A percentile compares a stretch with the other conserved stretches of the same genome.
Evolutionary conservation across 371 early-diverging fungal species (phyloP).

Genomic region (Haplosporangium sp.): DNA sequence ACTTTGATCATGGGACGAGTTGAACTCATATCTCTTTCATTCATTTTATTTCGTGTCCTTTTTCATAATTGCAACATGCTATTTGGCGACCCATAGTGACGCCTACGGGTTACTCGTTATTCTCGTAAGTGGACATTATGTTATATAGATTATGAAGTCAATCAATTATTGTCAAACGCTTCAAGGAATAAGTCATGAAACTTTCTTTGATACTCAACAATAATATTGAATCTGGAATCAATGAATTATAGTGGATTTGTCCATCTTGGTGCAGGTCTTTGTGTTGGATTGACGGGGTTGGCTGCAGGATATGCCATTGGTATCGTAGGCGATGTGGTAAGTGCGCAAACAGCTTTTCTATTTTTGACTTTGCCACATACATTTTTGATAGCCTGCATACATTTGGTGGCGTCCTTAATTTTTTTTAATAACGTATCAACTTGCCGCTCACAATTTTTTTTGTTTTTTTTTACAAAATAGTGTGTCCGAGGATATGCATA

Average conservation of each 20-base stretch:
- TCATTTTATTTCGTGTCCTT: background rate
- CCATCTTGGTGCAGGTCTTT: conserved; percentile 94
- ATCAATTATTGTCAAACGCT: no score
- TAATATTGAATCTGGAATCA: conserved; percentile 15
- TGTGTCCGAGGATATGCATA: conserved; percentile 93
- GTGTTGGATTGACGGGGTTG: conserved; percentile 93
- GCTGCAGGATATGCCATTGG: conserved; percentile 98
- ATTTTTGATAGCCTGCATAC: no score
- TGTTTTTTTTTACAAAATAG: conserved; percentile 87
- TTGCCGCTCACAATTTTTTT: background rate
- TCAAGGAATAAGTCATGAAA: no score
- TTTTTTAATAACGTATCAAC: background rate
- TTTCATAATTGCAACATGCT: background rate
- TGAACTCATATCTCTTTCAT: background rate
- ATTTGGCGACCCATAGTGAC: conserved; percentile 56
- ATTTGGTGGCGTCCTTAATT: background rate
- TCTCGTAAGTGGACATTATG: conserved; percentile 26
- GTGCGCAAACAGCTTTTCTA: conserved; percentile 19
- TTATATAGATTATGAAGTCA: no score
- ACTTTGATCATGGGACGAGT: background rate
- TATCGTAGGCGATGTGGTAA: conserved; percentile 93
- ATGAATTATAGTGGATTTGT: conserved; percentile 78
- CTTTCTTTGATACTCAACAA: no score
- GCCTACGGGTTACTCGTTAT: conserved; percentile 63
- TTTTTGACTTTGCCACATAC: background rate